phyloP scores from a whole-genome alignment of 176 grass and related monocot genomes.

The Aegilops tauschii region DNA sequence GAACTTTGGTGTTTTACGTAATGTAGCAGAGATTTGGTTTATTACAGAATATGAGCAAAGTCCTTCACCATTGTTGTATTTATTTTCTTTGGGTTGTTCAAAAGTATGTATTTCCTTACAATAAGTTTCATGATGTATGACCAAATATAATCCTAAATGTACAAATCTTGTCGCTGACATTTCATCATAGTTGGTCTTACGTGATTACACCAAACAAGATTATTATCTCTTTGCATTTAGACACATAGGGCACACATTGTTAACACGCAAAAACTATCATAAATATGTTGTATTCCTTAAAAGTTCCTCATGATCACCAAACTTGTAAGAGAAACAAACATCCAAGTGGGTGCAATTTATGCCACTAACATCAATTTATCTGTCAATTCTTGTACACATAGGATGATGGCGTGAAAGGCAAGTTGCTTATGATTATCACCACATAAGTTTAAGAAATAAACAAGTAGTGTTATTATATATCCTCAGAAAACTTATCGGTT shows the following conservation, averaged over 20 bases:
- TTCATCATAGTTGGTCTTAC: neutral
- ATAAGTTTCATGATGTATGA: neutral
- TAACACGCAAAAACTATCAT: neutral
- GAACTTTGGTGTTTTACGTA: neutral
- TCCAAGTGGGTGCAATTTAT: neutral
- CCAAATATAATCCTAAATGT: neutral
- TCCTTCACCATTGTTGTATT: neutral
- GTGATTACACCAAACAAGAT: neutral
- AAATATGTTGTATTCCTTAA: neutral
- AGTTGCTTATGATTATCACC: neutral
- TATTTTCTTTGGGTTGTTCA: neutral
- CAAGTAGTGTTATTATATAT: neutral
- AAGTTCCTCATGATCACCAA: neutral
- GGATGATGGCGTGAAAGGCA: neutral
- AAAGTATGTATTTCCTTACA: neutral
- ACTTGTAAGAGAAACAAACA: neutral
- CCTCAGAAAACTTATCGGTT: neutral
- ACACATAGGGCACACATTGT: neutral
- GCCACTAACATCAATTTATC: neutral
- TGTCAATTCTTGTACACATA: neutral
- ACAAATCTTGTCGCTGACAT: neutral
- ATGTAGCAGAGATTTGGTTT: neutral
- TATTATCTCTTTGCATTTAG: neutral
- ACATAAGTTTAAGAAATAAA: neutral
- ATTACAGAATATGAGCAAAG: neutral